Percentiles rank a stretch among this genome's conserved stretches.
phyloP scores from a whole-genome alignment of 176 grass and related monocot species.

The Stipa capillata region DNA sequence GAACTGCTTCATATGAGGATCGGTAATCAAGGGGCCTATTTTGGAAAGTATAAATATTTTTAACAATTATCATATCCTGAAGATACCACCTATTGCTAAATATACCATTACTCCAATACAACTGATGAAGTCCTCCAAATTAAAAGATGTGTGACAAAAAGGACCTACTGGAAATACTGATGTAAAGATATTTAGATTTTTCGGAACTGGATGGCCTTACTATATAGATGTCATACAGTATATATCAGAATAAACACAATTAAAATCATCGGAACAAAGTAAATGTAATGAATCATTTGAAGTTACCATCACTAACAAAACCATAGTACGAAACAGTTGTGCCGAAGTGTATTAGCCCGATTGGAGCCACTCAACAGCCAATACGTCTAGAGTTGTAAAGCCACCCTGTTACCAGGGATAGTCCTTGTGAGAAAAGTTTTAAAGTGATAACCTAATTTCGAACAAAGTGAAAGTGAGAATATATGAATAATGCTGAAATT shows the following conservation, averaged over 20 bases:
- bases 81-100: not conserved
- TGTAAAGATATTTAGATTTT: not conserved
- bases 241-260: not conserved
- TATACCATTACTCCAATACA: not conserved
- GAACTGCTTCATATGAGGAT: not conserved
- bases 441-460: slow-evolving; percentile 1
- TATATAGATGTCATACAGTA: not conserved
- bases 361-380: slow-evolving; percentile 88
- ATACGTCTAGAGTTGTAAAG: slow-evolving; percentile 63
- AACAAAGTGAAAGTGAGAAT: not conserved
- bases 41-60: not conserved
- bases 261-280: not conserved
- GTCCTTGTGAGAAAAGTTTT: slow-evolving; percentile 5
- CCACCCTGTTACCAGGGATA: slow-evolving; percentile 58
- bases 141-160: not conserved
- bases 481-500: not conserved
- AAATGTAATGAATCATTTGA: not conserved
- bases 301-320: slow-evolving; percentile 94
- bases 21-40: not conserved
- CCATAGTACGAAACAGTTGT: slow-evolving; percentile 98
- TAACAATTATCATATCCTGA: not conserved
- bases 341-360: slow-evolving; percentile 77
- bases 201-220: not conserved
- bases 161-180: not conserved
- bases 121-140: not conserved